A percentile compares a stretch with the other conserved stretches of the same genome.
Conservation (phyloP, 1,139 yeast species). For the Torulaspora pretoriensis region DNA sequence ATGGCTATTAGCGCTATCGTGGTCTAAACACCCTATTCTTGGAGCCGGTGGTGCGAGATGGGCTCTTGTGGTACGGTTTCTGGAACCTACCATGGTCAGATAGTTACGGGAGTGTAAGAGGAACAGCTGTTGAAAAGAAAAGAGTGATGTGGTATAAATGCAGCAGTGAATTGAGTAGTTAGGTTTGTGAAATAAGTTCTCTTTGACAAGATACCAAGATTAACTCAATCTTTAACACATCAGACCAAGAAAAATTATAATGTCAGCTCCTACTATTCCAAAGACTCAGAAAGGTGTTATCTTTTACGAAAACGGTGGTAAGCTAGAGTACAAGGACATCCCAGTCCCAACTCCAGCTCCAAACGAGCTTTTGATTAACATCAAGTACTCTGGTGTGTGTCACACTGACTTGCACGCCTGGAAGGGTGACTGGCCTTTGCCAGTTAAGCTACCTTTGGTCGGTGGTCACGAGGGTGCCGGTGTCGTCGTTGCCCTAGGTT, state of each 20-base stretch:
- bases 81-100: background rate
- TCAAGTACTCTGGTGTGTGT: constrained; percentile 63
- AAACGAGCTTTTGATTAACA: constrained; percentile 53
- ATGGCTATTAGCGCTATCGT: too few relatives aligned
- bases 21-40: too few relatives aligned
- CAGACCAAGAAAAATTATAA: background rate
- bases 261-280: constrained; percentile 32
- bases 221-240: background rate
- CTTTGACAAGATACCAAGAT: constrained; percentile 1
- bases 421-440: constrained; percentile 65
- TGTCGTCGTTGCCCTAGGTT: constrained; percentile 56
- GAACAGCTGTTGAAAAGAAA: background rate
- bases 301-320: constrained; percentile 46
- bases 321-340: constrained; percentile 49
- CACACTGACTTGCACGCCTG: constrained; percentile 66
- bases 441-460: constrained; percentile 54
- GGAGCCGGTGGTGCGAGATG: constrained; percentile 1
- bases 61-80: background rate
- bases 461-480: constrained; percentile 75
- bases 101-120: background rate
- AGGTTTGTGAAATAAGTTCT: too few relatives aligned
- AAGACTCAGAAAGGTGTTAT: constrained; percentile 47
- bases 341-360: constrained; percentile 57
- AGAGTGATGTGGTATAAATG: background rate
- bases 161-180: background rate